These are phyloP conservation scores for Xylaria digitata DNA, from an alignment of 2,329 filamentous ascomycete genomes.

Conservation along the genomic window DNA sequence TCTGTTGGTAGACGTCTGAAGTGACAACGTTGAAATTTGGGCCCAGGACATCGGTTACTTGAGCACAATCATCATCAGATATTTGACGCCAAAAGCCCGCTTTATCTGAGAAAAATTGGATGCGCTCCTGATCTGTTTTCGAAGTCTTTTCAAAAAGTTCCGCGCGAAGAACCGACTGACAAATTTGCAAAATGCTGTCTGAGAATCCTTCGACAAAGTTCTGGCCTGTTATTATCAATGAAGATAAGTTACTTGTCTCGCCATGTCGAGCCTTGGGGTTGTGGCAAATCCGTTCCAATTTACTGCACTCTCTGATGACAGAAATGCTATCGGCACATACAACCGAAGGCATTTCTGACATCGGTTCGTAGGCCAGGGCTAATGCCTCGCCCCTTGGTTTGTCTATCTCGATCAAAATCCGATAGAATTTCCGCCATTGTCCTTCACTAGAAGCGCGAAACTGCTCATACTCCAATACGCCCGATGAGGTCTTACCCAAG, in stretches of 20 bases:
- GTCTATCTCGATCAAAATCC: constrained; percentile 85
- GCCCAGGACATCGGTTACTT: constrained; percentile 76
- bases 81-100: constrained; percentile 83
- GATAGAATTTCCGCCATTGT: constrained; percentile 92
- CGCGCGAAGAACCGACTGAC: constrained; percentile 73
- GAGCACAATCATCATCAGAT: constrained; percentile 81
- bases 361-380: constrained; percentile 78
- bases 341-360: constrained; percentile 81
- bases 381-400: constrained; percentile 86
- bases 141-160: constrained; percentile 81
- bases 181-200: constrained; percentile 74
- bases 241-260: constrained; percentile 59
- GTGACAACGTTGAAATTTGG: constrained; percentile 71
- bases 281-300: constrained; percentile 78
- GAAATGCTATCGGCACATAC: constrained; percentile 85
- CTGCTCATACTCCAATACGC: constrained; percentile 78
- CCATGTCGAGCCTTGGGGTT: constrained; percentile 71
- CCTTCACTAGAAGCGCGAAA: constrained; percentile 79
- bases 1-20: constrained; percentile 64
- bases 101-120: constrained; percentile 81
- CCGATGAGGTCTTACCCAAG: constrained; percentile 69
- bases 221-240: constrained; percentile 75
- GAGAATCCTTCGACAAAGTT: constrained; percentile 78
- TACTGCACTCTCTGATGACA: constrained; percentile 81
- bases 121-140: constrained; percentile 76